Evolutionary conservation across 495 filamentous ascomycete species (phyloP).

Genomic region (Neurospora intermedia): DNA sequence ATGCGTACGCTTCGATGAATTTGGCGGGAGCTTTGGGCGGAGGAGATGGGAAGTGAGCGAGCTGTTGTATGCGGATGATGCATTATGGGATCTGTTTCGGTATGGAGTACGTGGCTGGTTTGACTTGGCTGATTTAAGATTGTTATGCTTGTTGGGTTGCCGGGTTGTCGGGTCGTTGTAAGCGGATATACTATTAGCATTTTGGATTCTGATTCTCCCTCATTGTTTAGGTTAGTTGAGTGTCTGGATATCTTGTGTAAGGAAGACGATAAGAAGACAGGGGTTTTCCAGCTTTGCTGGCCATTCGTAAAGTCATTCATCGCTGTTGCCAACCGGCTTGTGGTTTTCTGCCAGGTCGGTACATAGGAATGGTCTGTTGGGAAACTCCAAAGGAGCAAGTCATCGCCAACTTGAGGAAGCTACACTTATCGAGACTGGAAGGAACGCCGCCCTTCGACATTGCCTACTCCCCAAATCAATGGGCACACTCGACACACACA

Average conservation of each 20-base stretch:
- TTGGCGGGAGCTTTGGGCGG: slow-evolving; percentile 15
- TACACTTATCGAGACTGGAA: not conserved
- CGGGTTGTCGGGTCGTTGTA: too few relatives aligned
- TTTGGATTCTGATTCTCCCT: too few relatives aligned
- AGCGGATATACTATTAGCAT: too few relatives aligned
- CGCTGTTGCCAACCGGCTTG: too few relatives aligned
- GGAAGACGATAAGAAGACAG: too few relatives aligned
- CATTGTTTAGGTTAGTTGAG: too few relatives aligned
- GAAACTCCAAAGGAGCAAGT: not conserved
- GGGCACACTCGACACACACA: not conserved
- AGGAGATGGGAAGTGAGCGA: slow-evolving; percentile 2
- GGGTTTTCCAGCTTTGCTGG: too few relatives aligned
- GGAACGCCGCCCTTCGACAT: not conserved
- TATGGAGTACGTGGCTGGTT: not conserved
- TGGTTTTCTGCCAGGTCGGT: not conserved
- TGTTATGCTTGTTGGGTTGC: too few relatives aligned
- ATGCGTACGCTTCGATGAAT: slow-evolving; percentile 24
- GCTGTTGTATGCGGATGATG: not conserved
- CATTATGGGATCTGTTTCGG: not conserved
- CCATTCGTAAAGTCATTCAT: too few relatives aligned
- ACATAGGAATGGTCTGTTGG: not conserved
- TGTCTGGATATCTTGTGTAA: too few relatives aligned
- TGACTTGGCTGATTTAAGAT: too few relatives aligned
- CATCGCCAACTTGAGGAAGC: not conserved
- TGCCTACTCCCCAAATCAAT: not conserved